These are phyloP conservation scores for Cajanus cajan DNA, from an alignment of 306 rosid genomes.

Conservation along the genomic window DNA sequence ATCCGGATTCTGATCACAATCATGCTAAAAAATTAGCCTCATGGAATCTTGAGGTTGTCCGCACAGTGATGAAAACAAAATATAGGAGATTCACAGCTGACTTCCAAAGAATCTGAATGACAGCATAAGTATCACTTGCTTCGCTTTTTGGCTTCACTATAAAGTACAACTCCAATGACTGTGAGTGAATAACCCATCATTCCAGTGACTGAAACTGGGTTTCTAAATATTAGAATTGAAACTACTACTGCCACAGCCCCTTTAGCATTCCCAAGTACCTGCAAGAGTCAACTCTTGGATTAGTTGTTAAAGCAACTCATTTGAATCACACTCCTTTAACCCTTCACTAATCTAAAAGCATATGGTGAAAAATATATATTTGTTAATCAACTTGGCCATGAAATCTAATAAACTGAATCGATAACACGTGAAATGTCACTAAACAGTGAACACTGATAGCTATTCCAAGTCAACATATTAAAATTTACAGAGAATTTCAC, in stretches of 20 bases:
- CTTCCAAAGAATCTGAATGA: slow-evolving; percentile 25
- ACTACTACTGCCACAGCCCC: slow-evolving; percentile 99
- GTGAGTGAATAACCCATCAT: slow-evolving; percentile 95
- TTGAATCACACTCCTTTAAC: slow-evolving; percentile 17
- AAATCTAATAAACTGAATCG: slow-evolving; percentile 7
- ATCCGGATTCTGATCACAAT: slow-evolving; percentile 41
- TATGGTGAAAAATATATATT: background rate
- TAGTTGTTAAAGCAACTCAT: slow-evolving; percentile 8
- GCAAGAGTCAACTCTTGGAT: slow-evolving; percentile 32
- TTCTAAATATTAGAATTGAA: slow-evolving; percentile 88
- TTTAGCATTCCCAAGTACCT: slow-evolving; percentile 99
- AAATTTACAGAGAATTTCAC: background rate
- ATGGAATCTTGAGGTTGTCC: slow-evolving; percentile 35
- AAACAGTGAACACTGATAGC: background rate
- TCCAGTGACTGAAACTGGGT: slow-evolving; percentile 98
- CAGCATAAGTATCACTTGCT: slow-evolving; percentile 60
- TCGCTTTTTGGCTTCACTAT: slow-evolving; percentile 98
- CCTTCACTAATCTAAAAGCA: slow-evolving; percentile 11
- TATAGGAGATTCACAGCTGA: slow-evolving; percentile 33
- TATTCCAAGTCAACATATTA: background rate
- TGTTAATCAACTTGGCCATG: background rate
- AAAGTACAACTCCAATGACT: slow-evolving; percentile 86
- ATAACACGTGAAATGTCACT: slow-evolving; percentile 4
- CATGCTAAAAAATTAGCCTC: slow-evolving; percentile 43
- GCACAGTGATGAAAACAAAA: slow-evolving; percentile 36